A percentile compares a stretch with the other conserved stretches of the same genome.
These are phyloP conservation scores for Nicotiana rustica DNA, from an alignment of 305 asterid species.

Conservation along the genomic window DNA sequence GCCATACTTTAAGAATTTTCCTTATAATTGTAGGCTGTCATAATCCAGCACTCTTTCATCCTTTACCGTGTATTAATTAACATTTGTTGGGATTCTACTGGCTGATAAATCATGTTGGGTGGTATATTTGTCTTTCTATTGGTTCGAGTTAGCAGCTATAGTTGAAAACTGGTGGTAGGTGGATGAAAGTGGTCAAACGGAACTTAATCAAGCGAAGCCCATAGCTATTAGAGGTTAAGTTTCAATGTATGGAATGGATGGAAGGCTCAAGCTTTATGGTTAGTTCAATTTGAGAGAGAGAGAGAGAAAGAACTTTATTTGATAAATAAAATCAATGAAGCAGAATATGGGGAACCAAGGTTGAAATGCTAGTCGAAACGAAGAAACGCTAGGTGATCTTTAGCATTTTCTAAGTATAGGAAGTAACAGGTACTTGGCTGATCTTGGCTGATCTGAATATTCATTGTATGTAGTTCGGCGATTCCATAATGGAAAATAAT, in stretches of 20 bases:
- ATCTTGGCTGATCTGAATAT: too few species aligned
- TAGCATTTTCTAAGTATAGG: neutral
- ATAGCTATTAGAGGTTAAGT: too few species aligned
- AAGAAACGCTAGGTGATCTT: neutral
- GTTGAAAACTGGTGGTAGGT: too few species aligned
- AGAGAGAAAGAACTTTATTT: neutral
- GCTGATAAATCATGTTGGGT: too few species aligned
- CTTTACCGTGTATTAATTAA: neutral
- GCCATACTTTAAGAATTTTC: neutral
- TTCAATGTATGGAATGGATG: neutral
- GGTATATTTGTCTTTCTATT: too few species aligned
- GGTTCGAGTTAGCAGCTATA: too few species aligned
- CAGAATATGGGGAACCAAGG: neutral
- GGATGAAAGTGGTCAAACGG: too few species aligned
- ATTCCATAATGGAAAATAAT: neutral
- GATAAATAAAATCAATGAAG: neutral
- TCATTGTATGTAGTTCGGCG: neutral
- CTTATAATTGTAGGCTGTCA: neutral
- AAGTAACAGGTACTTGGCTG: neutral
- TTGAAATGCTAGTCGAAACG: neutral
- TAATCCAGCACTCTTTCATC: neutral
- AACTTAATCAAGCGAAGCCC: too few species aligned
- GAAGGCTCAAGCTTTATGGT: neutral
- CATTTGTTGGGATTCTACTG: too few species aligned
- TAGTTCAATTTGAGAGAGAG: neutral